Conservation (phyloP, 1,139 yeast genomes). For the Cylindricascospora bacillispora region DNA sequence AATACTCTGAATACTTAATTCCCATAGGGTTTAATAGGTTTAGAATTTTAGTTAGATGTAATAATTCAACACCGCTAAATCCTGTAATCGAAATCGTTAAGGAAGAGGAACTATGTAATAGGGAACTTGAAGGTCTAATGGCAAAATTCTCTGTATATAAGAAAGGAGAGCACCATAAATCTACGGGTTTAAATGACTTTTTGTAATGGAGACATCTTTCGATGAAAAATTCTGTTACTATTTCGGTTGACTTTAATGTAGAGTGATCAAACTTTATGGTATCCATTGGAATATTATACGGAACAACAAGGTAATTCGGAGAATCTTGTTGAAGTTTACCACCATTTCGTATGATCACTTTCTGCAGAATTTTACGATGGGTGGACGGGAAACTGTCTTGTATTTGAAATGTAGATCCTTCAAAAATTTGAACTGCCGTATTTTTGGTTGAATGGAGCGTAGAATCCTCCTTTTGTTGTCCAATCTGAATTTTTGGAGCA, state of each 20-base stretch:
- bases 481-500: not conserved
- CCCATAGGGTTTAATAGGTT: slow-evolving; percentile 33
- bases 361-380: slow-evolving; percentile 12
- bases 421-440: slow-evolving; percentile 6
- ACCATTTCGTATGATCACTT: slow-evolving; percentile 18
- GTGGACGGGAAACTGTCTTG: slow-evolving; percentile 10
- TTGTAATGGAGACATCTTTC: slow-evolving; percentile 65
- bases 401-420: slow-evolving; percentile 8
- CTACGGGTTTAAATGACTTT: slow-evolving; percentile 32
- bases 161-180: slow-evolving; percentile 65
- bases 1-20: slow-evolving; percentile 36
- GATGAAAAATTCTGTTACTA: slow-evolving; percentile 72
- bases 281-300: slow-evolving; percentile 12
- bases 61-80: slow-evolving; percentile 66
- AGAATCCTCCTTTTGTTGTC: slow-evolving; percentile 1
- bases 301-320: slow-evolving; percentile 10
- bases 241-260: not conserved
- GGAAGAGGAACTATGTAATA: slow-evolving; percentile 8
- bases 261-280: slow-evolving; percentile 1
- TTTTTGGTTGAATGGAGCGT: too few species aligned
- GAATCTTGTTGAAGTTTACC: slow-evolving; percentile 8
- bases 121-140: slow-evolving; percentile 6
- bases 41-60: slow-evolving; percentile 60
- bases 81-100: slow-evolving; percentile 62
- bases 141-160: slow-evolving; percentile 29